Evolutionary conservation across 73 alveolate species (phyloP).

Genomic region (Stentor roeselii): DNA sequence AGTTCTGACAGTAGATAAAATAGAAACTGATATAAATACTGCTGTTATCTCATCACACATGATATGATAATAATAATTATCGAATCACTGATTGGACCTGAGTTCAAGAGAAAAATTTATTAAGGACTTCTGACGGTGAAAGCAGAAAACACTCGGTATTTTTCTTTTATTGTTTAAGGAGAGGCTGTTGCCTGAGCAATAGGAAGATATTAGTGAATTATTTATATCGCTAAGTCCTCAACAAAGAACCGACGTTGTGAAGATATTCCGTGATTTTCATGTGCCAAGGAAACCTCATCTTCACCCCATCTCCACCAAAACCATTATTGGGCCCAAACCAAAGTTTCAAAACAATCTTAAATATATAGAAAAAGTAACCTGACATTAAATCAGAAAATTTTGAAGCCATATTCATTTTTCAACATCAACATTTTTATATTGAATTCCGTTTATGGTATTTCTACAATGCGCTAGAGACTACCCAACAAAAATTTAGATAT

Average conservation of each 20-base stretch:
- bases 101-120: slow-evolving; percentile 43
- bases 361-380: too few relatives aligned
- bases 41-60: slow-evolving; percentile 80
- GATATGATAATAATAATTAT: slow-evolving; percentile 72
- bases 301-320: too few relatives aligned
- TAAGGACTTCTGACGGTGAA: slow-evolving; percentile 33
- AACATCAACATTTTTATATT: too few relatives aligned
- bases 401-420: too few relatives aligned
- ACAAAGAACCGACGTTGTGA: slow-evolving; percentile 88
- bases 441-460: too few relatives aligned
- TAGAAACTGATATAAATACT: slow-evolving; percentile 95
- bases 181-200: slow-evolving; percentile 32
- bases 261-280: slow-evolving; percentile 51
- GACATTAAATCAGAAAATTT: too few relatives aligned
- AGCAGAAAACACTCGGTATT: slow-evolving; percentile 34
- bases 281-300: slow-evolving; percentile 58
- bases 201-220: not conserved
- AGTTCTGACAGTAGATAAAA: slow-evolving; percentile 97
- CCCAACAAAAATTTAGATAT: too few relatives aligned
- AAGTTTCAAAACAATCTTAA: too few relatives aligned
- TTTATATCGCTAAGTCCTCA: slow-evolving; percentile 72
- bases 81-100: slow-evolving; percentile 50
- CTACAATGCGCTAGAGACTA: too few relatives aligned
- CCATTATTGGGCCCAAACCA: too few relatives aligned
- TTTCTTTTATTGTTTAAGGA: slow-evolving; percentile 51